These are phyloP conservation scores for Flammula alnicola DNA, from an alignment of 1,284 basidiomycete species.

Conservation along the genomic window DNA sequence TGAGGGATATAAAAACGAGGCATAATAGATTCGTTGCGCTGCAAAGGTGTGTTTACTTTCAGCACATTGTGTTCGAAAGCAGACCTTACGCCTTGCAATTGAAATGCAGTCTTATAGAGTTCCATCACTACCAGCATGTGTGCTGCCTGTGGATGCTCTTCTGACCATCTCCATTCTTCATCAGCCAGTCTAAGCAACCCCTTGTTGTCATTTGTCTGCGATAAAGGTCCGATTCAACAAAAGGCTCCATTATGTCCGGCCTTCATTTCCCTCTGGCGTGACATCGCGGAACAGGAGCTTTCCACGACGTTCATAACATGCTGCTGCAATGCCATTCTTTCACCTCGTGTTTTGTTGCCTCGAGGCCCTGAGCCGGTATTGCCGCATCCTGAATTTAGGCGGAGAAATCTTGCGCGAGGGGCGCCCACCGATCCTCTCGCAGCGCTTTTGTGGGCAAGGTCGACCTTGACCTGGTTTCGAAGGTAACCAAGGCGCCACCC, in stretches of 20 bases:
- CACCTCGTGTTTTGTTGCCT: constrained; percentile 9
- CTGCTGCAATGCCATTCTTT: constrained; percentile 9
- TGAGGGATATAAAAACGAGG: no score
- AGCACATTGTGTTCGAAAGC: no score
- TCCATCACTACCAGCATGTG: no score
- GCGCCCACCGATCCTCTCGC: neutral
- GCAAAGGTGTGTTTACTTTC: no score
- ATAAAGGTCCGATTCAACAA: constrained; percentile 3
- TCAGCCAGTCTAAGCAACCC: constrained; percentile 1
- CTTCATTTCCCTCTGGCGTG: neutral
- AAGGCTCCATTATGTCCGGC: constrained; percentile 1
- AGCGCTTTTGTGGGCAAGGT: no score
- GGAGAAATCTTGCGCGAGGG: neutral
- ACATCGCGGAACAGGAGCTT: constrained; percentile 8
- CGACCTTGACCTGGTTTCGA: constrained; percentile 5
- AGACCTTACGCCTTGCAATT: no score
- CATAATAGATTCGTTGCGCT: no score
- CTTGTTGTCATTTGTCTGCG: constrained; percentile 4
- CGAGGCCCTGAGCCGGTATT: constrained; percentile 4
- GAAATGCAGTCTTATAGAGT: no score
- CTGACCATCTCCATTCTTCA: no score
- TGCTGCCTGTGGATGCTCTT: no score
- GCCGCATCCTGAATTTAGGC: constrained; percentile 4
- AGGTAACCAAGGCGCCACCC: constrained; percentile 5
- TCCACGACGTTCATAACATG: constrained; percentile 9